Evolutionary conservation across 768 basidiomycete genomes (phyloP), one percentile per base, ranked within the genome.

Genomic region (Tephrocybe sp.): DNA sequence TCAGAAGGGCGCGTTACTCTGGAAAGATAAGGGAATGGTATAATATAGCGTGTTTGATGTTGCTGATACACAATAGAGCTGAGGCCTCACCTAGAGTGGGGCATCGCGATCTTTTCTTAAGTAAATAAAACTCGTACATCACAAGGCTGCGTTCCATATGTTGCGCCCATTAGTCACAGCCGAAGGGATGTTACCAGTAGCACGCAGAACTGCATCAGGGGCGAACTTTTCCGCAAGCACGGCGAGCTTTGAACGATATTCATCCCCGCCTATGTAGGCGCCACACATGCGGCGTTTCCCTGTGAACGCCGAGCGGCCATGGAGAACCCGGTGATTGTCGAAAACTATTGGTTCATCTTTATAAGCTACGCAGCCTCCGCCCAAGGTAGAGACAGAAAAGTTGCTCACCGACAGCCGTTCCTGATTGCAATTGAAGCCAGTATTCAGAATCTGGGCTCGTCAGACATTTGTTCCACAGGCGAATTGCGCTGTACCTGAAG

Each of bases 201-300:
- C 60, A 32, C 47, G 61, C 5, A 60, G 42, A 4, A 66, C 62
- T 9, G 65, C 26, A 47, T 69, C 66, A 18, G 72, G 63, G 3
- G 69, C 68, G 52, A 83, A 88, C 52, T 73, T 77, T 65, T 89
- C 87, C 27, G 63, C 68, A 6, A 91, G 71, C 11, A 88, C 85
- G 1, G 79, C 75, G 9, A 96, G 71, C 56, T 86, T 86, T 0
- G 92, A 94, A 31, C 78, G 77, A 64, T 86, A 98, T 63, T 99
- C 97, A 64, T 99, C 96, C 11, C 80, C 73, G 0, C 91, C 90
- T 49, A 98, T 80, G 64, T 99, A 99, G 0, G 96, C 97, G 2
- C 96, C 96, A 61, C 96, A 98, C 84, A 99, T 92, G 1, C 90
- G 80, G 3, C 96, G 82, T 65, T 82, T 82, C 9, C 96, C 96